Evolutionary conservation across 1,284 basidiomycete species (phyloP), one percentile per base, ranked within the genome.

Genomic region (Ceratobasidium sp.): DNA sequence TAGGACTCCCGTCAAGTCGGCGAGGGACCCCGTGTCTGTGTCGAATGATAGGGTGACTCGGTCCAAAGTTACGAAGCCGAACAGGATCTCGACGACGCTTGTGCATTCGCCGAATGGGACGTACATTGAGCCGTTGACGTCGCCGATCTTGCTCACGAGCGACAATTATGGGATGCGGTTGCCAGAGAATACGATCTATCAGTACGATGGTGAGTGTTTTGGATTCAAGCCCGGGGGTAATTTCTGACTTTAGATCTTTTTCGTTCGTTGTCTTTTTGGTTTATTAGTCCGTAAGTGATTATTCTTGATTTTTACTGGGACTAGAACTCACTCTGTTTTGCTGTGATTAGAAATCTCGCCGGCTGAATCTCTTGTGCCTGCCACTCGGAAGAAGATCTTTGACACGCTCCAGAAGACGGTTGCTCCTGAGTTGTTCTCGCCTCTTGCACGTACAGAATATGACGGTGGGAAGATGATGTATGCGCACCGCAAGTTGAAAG

Each of bases 391-490:
- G 54, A 44, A 58, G 43, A 70, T 70, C 26, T 47, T 70, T 21
- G 55, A 70, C 8, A 44, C 32, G 43, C 30, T 70, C 1, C 67
- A 59, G 30, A 70, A 70, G 55, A 35, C 41, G 28, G 54, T 70
- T 21, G 67, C 54, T 8, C 67, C 67, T 4, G 54, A 70, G 30
- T 18, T 70, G 18, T 70, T 70, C 44, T 30, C 67, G 16, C 54
- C 55, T 26, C 47, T 70, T 16, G 67, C 67, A 32, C 67, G 67
- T 49, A 26, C 67, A 21, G 58, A 28, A 8, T 70, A 46, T 23
- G 66, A 69, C 32, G 67, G 52, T 26, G 32, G 46, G 41, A 70
- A 49, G 67, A 58, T 70, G 54, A 46, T 70, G 67, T 70, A 70
- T 44, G 43, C 67, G 28, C 52, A 58, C 21, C 14, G 46, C n/a